phyloP scores from a whole-genome alignment of 352 stramenopile genomes.

The Phytophthora chlamydospora region DNA sequence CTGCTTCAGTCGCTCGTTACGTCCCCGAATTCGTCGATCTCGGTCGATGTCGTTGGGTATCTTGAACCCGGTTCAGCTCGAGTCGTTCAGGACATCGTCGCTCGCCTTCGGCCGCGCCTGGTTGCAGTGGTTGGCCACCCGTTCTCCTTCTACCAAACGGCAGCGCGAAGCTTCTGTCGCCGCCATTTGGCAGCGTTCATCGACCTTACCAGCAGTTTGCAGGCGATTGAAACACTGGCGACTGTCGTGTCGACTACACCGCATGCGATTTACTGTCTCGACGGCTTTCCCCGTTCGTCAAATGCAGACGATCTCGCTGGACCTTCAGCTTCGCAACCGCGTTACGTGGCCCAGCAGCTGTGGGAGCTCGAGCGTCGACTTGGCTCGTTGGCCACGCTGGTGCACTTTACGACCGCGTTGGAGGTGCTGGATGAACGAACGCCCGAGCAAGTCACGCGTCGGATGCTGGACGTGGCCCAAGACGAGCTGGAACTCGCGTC shows the following conservation, averaged over 20 bases:
- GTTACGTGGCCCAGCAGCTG: constrained; percentile 57
- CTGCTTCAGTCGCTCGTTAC: constrained; percentile 37
- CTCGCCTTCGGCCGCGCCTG: constrained; percentile 34
- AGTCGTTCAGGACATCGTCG: constrained; percentile 24
- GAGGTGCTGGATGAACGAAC: constrained; percentile 53
- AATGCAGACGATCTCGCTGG: constrained; percentile 8
- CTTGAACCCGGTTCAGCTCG: constrained; percentile 21
- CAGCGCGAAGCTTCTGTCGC: constrained; percentile 28
- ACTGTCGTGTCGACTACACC: constrained; percentile 29
- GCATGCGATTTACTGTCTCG: constrained; percentile 36
- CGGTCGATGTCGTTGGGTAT: constrained; percentile 31
- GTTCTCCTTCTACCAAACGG: constrained; percentile 56
- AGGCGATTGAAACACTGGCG: constrained; percentile 31
- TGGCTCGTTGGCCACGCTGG: constrained; percentile 30
- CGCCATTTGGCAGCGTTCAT: constrained; percentile 36
- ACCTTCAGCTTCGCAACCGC: constrained; percentile 20
- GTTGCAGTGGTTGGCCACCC: constrained; percentile 46
- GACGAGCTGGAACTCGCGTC: constrained; percentile 42
- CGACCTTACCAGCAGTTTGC: constrained; percentile 29
- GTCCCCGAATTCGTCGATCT: constrained; percentile 25
- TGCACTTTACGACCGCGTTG: constrained; percentile 51
- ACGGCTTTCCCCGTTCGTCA: constrained; percentile 53
- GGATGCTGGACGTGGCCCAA: constrained; percentile 51
- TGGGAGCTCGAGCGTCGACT: constrained; percentile 41
- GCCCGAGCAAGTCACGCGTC: constrained; percentile 26